Evolutionary conservation across 306 rosid genomes (phyloP).

Genomic region (Vicia villosa): DNA sequence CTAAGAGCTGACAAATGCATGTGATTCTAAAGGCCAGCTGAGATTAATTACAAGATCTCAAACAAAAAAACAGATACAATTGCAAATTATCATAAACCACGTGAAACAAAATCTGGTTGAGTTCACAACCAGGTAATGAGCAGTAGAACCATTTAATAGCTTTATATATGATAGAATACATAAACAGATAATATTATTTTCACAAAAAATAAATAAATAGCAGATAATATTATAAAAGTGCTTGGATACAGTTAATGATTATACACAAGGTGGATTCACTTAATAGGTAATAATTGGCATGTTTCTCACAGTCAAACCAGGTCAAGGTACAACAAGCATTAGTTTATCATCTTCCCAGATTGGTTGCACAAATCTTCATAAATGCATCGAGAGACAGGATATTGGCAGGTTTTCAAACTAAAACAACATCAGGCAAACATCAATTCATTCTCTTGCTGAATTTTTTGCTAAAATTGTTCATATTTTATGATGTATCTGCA

Average conservation of each 20-base stretch:
- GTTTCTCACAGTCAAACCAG: neutral
- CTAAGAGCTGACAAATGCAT: slow-evolving; percentile 5
- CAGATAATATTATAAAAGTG: neutral
- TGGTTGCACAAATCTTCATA: neutral
- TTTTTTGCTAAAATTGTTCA: neutral
- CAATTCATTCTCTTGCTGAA: neutral
- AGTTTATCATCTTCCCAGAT: neutral
- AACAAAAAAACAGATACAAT: neutral
- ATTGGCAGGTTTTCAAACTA: slow-evolving; percentile 18
- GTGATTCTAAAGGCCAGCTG: slow-evolving; percentile 11
- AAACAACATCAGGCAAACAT: slow-evolving; percentile 1
- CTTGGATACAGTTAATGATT: neutral
- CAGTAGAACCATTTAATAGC: slow-evolving; percentile 10
- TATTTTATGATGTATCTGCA: slow-evolving; percentile 15
- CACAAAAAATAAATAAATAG: too few species aligned
- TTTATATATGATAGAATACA: neutral
- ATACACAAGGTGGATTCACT: neutral
- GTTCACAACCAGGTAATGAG: slow-evolving; percentile 15
- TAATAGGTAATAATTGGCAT: slow-evolving; percentile 6
- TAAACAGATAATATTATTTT: neutral
- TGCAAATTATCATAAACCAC: slow-evolving; percentile 19
- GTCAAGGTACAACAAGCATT: neutral
- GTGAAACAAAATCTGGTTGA: slow-evolving; percentile 13
- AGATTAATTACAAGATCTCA: slow-evolving; percentile 7
- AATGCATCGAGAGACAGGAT: neutral